Evolutionary conservation across 306 rosid species (phyloP).

Genomic region (Acacia crassicarpa): DNA sequence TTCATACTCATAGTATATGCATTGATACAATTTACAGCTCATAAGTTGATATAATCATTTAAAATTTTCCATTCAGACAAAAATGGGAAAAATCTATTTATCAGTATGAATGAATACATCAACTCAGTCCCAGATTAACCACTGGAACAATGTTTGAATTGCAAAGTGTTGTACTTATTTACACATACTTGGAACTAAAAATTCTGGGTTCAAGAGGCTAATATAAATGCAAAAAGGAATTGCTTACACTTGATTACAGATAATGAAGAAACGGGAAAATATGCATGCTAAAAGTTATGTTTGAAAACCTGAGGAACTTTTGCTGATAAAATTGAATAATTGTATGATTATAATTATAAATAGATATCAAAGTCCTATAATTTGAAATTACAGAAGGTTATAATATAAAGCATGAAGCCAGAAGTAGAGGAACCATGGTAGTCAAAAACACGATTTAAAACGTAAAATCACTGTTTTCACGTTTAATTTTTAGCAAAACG

Average conservation of each 20-base stretch:
- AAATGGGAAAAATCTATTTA: neutral
- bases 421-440: neutral
- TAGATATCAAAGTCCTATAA: neutral
- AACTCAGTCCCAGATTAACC: constrained; percentile 6
- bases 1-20: neutral
- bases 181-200: neutral
- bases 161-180: neutral
- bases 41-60: neutral
- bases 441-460: too few species aligned
- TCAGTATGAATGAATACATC: constrained; percentile 2
- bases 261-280: constrained; percentile 24
- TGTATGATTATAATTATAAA: neutral
- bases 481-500: too few species aligned
- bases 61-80: neutral
- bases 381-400: constrained; percentile 2
- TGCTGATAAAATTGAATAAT: constrained; percentile 3
- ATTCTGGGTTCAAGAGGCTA: neutral
- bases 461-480: too few species aligned
- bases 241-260: neutral
- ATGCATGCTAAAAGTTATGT: constrained; percentile 7
- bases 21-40: neutral
- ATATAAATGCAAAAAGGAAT: neutral
- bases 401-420: constrained; percentile 5
- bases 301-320: constrained; percentile 15
- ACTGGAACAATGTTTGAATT: neutral